Base-by-base conservation (phyloP, 768 basidiomycete genomes). In the Ramaria sp. region DNA sequence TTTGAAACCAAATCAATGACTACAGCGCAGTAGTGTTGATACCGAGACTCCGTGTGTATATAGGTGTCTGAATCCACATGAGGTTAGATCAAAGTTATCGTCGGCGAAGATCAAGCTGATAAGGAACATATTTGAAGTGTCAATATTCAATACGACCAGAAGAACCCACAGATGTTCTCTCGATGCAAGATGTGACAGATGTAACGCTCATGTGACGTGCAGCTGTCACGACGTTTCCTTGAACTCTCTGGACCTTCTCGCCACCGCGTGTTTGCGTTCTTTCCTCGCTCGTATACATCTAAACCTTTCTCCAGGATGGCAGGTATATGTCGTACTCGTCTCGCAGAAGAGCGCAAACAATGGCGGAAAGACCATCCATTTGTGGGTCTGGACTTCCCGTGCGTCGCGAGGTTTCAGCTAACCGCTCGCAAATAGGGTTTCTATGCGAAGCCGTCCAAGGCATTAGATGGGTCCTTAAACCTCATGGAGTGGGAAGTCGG, bases 291-390 rank as follows among this genome's bases (percentile, higher is more conserved):
- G 13, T 41, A 3, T 41, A 41, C 39, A 39, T 15, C 38, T 15
- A 18, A 41, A 12, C 20, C 20, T n/a, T 8, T 22, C 16, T 27
- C 45, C 27, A 10, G 3, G 20, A 90, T 92, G 90, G 85, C 90
- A 50, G 92, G 91, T 57, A 95, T 97, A 59, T 94, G 92, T 68
- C 81, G 92, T 68, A 83, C 87, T 34, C 85, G 96, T 63, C 77
- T 99, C 15, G 81, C 92, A 27, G 96, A 98, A 70, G 96, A 99
- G 70, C 82, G 96, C 64, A 99, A 99, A 71, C 90, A 94, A 64
- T 99, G 96, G 96, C 73, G 96, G 56, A 98, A 94, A 69, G 96
- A 98, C 61, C 96, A 99, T 69, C 96, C 96, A 28, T 97, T 95
- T 62, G 96, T 97, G 69, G 71, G 90, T 78, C 55, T 42, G 15